These are phyloP conservation scores for Rehmannia glutinosa DNA, from an alignment of 257 asterid species.

Conservation along the genomic window DNA sequence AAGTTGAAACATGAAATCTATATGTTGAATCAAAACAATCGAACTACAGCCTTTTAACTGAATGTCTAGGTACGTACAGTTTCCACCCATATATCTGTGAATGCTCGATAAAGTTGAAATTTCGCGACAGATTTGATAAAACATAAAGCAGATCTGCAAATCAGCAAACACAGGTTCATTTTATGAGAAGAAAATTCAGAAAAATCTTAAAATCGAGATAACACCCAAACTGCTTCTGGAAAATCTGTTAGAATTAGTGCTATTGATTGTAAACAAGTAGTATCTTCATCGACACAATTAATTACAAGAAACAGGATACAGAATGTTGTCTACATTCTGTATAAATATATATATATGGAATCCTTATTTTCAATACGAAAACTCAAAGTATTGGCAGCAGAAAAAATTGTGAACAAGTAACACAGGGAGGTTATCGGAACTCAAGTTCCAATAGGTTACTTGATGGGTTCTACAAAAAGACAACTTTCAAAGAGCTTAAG, in stretches of 20 bases:
- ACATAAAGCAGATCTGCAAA: slow-evolving; percentile 87
- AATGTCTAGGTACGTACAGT: slow-evolving; percentile 53
- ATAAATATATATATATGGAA: no score
- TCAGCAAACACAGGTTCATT: slow-evolving; percentile 1
- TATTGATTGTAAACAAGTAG: not conserved
- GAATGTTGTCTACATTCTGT: not conserved
- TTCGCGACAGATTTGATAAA: slow-evolving; percentile 77
- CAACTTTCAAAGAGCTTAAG: not conserved
- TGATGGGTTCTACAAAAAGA: not conserved
- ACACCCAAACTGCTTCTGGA: not conserved
- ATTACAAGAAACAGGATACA: slow-evolving; percentile 6
- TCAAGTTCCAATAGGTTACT: not conserved
- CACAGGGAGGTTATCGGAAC: no score
- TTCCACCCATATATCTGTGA: slow-evolving; percentile 87
- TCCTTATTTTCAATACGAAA: no score
- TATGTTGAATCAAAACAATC: not conserved
- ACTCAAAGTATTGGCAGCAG: no score
- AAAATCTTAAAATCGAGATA: not conserved
- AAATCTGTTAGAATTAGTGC: not conserved
- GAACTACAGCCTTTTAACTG: not conserved
- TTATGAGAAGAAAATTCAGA: not conserved
- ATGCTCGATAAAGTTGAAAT: slow-evolving; percentile 89
- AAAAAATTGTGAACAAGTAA: no score
- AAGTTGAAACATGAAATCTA: not conserved
- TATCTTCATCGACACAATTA: not conserved